A percentile compares a stretch with the other conserved stretches of the same genome.
phyloP scores from a whole-genome alignment of 148 eudicot genomes.

The Beta vulgaris region DNA sequence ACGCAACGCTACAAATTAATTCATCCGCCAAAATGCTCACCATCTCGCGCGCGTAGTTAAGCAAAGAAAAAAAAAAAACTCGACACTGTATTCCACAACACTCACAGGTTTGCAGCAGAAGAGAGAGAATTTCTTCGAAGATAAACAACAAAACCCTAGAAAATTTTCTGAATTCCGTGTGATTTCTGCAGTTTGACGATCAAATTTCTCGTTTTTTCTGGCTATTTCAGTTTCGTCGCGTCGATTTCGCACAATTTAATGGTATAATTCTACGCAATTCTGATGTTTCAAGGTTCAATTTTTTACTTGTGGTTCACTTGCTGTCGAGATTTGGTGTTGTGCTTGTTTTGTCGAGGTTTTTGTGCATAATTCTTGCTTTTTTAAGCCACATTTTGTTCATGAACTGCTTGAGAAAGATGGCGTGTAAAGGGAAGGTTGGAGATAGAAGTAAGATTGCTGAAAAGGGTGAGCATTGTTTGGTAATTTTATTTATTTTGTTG shows the following conservation, averaged over 20 bases:
- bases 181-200: too few relatives aligned
- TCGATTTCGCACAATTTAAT: not conserved
- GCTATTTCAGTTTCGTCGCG: not conserved
- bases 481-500: not conserved
- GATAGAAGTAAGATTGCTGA: conserved; percentile 19
- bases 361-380: not conserved
- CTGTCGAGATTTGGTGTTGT: not conserved
- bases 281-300: not conserved
- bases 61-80: too few relatives aligned
- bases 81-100: too few relatives aligned
- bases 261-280: not conserved
- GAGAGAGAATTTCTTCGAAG: too few relatives aligned
- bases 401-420: not conserved
- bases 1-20: too few relatives aligned
- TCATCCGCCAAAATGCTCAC: too few relatives aligned
- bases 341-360: not conserved
- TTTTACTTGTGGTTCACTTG: not conserved
- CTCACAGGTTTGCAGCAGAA: too few relatives aligned
- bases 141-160: too few relatives aligned
- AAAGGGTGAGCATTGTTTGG: conserved; percentile 16
- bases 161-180: too few relatives aligned
- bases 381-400: not conserved
- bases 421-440: conserved; percentile 9
- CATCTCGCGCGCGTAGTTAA: too few relatives aligned
- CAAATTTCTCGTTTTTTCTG: not conserved